Conservation (phyloP, 805 yeast species). For the Zygosaccharomyces bailii region DNA sequence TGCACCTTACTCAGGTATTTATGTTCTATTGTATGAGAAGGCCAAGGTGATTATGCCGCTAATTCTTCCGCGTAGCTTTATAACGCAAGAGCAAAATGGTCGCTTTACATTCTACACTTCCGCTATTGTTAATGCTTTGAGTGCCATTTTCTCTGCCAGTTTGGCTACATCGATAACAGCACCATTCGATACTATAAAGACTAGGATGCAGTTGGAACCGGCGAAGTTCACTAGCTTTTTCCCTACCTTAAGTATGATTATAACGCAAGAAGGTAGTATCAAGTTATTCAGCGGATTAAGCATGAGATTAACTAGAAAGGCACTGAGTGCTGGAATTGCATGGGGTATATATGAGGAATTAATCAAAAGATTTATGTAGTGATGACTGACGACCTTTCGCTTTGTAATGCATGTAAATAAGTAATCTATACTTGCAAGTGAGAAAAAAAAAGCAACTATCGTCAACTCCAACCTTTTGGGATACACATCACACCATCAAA, state of each 20-base stretch:
- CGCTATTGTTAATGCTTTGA: constrained; percentile 59
- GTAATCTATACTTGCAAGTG: background rate
- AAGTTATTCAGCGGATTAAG: constrained; percentile 81
- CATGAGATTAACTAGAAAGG: constrained; percentile 78
- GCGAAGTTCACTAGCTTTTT: constrained; percentile 40
- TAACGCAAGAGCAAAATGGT: constrained; percentile 19
- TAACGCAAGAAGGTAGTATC: constrained; percentile 45
- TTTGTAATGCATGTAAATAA: constrained; percentile 6
- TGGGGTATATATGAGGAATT: constrained; percentile 97
- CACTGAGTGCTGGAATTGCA: constrained; percentile 87
- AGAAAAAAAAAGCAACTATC: background rate
- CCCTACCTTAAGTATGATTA: constrained; percentile 40
- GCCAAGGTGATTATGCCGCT: constrained; percentile 56
- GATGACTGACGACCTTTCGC: constrained; percentile 4
- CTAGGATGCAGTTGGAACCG: constrained; percentile 79
- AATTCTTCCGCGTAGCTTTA: constrained; percentile 28
- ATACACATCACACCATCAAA: constrained; percentile 33
- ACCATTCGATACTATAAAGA: constrained; percentile 92
- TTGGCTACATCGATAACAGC: constrained; percentile 83
- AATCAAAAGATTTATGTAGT: constrained; percentile 40
- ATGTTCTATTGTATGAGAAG: constrained; percentile 79
- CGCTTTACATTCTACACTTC: constrained; percentile 40
- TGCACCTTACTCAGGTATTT: constrained; percentile 95
- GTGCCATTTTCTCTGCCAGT: constrained; percentile 79
- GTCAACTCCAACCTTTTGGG: constrained; percentile 17